Base-by-base conservation (phyloP, 805 yeast genomes). In the Huiozyma sinensis region DNA sequence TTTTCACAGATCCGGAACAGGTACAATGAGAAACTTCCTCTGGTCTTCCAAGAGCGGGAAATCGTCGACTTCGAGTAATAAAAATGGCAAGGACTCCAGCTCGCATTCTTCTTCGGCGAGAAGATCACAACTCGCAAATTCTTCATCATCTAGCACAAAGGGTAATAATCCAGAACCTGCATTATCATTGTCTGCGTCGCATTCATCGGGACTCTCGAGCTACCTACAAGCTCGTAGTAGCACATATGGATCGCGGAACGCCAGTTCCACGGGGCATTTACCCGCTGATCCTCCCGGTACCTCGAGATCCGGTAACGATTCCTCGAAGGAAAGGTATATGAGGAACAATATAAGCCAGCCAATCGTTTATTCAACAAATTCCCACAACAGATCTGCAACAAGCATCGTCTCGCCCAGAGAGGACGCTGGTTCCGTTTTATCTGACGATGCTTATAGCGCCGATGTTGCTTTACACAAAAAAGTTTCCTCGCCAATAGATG, bases 311-410 rank as follows among this genome's bases (percentile, higher is more conserved):
- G 24, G 24, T 17, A 17, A 17, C 24, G 24, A 17, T 17, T 17
- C 24, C 33, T 43, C 44, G 10, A 29, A 32, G 17, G 44, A 41
- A 8, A 30, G 28, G 6, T 41, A 41, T 24, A 11, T 32, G 12
- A 41, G 28, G 28, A 35, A 41, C 36, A 35, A 32, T 31, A 28
- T 37, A 7, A 41, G 43, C 17, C 44, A 41, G 31, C 39, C 44
- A 29, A 12, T 41, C 3, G 39, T 41, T 4, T 41, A 32, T 24
- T 30, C 28, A 11, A 33, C 36, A 6, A 24, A 35, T 9, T 24
- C 37, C 10, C 24, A 36, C 33, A 24, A 28, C 9, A 36, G 27
- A 17, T 39, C 41, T 17, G 13, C 35, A 10, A 30, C 36, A 11
- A 39, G 28, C 24, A 31, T n/a, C 9, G 30, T 30, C 33, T 28